Conservation (phyloP, 805 yeast species). For the Cyberlindnera suaveolens region DNA sequence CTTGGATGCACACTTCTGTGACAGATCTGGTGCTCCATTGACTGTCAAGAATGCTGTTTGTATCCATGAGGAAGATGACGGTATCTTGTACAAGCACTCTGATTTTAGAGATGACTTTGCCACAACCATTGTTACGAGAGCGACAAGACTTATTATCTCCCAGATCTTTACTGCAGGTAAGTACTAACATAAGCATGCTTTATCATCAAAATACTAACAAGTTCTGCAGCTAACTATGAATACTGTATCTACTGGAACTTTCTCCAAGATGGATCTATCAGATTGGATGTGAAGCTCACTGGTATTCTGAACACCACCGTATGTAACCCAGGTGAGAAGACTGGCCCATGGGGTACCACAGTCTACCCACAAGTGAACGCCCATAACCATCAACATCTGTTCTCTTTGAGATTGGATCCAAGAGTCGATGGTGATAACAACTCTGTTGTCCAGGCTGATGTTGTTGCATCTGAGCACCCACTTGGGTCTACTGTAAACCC, state of each 20-base stretch:
- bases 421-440: conserved; percentile 76
- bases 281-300: conserved; percentile 71
- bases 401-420: conserved; percentile 73
- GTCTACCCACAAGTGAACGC: conserved; percentile 80
- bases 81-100: conserved; percentile 72
- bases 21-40: conserved; percentile 60
- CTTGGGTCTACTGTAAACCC: conserved; percentile 63
- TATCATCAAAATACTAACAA: too few species aligned
- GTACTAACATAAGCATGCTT: conserved; percentile 8
- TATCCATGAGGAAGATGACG: conserved; percentile 84
- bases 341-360: conserved; percentile 74
- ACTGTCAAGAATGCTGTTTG: conserved; percentile 74
- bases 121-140: conserved; percentile 70
- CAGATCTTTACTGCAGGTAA: conserved; percentile 85
- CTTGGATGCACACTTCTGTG: conserved; percentile 70
- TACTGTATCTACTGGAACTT: conserved; percentile 80
- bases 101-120: conserved; percentile 77
- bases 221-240: conserved; percentile 68
- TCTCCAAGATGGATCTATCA: conserved; percentile 80
- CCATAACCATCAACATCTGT: conserved; percentile 82
- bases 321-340: conserved; percentile 56
- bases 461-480: conserved; percentile 49
- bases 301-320: conserved; percentile 76
- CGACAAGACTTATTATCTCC: conserved; percentile 65
- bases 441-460: conserved; percentile 66